These are phyloP conservation scores for Reticulascus tulasneorum DNA, from an alignment of 2,329 filamentous ascomycete species.

Conservation along the genomic window DNA sequence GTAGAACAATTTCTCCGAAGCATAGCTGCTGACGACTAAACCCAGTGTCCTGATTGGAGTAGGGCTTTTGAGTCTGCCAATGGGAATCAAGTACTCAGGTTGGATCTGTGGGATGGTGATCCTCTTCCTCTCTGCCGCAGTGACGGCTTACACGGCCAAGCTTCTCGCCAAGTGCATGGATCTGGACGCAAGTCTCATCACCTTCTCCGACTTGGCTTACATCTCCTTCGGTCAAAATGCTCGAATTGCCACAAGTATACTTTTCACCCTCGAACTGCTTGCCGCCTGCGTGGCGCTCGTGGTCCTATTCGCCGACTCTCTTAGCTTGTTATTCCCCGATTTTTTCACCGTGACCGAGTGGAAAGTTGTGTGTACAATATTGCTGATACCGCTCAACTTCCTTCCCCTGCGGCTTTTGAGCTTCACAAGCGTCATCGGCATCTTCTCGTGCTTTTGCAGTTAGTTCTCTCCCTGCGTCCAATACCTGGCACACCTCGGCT, in stretches of 20 bases:
- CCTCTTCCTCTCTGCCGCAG: slow-evolving; percentile 66
- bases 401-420: slow-evolving; percentile 79
- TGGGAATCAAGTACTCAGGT: slow-evolving; percentile 82
- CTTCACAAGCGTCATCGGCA: slow-evolving; percentile 85
- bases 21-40: too few relatives aligned
- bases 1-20: too few relatives aligned
- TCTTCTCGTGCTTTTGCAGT: slow-evolving; percentile 85
- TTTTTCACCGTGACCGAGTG: slow-evolving; percentile 63
- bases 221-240: slow-evolving; percentile 83
- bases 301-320: slow-evolving; percentile 88
- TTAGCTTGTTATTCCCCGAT: slow-evolving; percentile 72
- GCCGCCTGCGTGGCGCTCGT: slow-evolving; percentile 86
- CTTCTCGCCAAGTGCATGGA: slow-evolving; percentile 86
- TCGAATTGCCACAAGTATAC: slow-evolving; percentile 73
- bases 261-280: slow-evolving; percentile 85
- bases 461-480: slow-evolving; percentile 34
- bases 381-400: slow-evolving; percentile 80
- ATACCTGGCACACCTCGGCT: background rate
- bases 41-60: slow-evolving; percentile 76
- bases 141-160: slow-evolving; percentile 82
- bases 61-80: slow-evolving; percentile 80
- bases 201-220: slow-evolving; percentile 90
- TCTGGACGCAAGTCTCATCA: slow-evolving; percentile 78
- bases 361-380: slow-evolving; percentile 78
- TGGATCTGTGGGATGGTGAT: slow-evolving; percentile 81